These are phyloP conservation scores for Dactylellina leptospora DNA, from an alignment of 2,329 filamentous ascomycete species.

Conservation along the genomic window DNA sequence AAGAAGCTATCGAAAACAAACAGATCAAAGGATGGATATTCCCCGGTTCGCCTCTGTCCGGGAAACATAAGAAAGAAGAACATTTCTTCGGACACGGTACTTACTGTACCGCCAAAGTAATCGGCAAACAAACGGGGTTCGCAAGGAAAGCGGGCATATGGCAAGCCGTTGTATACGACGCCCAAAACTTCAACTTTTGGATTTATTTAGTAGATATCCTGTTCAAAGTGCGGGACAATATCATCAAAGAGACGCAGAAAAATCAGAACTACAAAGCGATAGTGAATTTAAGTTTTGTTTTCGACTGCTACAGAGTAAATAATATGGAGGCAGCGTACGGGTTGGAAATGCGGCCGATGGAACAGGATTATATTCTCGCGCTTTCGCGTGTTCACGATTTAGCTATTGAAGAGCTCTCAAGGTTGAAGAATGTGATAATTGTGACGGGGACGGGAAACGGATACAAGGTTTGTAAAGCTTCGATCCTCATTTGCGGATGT, in stretches of 20 bases:
- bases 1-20: background rate
- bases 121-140: slow-evolving; percentile 10
- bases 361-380: background rate
- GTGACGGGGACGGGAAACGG: background rate
- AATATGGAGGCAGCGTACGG: background rate
- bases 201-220: slow-evolving; percentile 1
- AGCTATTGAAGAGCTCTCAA: background rate
- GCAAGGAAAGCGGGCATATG: slow-evolving; percentile 16
- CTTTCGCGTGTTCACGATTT: slow-evolving; percentile 3
- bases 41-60: background rate
- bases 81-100: too few relatives aligned
- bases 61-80: background rate
- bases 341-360: background rate
- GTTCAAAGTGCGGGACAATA: background rate
- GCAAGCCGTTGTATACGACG: background rate
- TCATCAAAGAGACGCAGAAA: background rate
- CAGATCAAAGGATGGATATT: slow-evolving; percentile 21
- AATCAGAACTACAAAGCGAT: slow-evolving; percentile 7
- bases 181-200: background rate
- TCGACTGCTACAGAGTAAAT: background rate
- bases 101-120: slow-evolving; percentile 11
- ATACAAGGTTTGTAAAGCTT: background rate
- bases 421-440: slow-evolving; percentile 6
- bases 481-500: too few relatives aligned
- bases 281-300: slow-evolving; percentile 1